phyloP scores from a whole-genome alignment of 441 rosid species.

The Pelargonium cotyledonis region DNA sequence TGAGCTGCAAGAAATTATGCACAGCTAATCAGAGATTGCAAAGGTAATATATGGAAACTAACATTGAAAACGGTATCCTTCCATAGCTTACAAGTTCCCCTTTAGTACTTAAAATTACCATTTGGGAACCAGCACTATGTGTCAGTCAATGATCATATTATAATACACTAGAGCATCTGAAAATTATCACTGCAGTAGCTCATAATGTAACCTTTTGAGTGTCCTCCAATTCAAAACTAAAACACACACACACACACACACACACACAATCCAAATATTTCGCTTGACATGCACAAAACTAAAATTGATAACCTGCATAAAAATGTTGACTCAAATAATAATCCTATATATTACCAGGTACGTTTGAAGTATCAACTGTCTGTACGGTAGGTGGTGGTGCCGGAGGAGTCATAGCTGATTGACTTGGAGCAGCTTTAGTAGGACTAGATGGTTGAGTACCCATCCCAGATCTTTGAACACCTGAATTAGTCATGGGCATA shows the following conservation, averaged over 20 bases:
- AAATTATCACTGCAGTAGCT: not conserved
- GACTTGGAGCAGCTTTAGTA: constrained; percentile 46
- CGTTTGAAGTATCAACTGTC: constrained; percentile 81
- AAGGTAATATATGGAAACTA: not conserved
- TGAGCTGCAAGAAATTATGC: constrained; percentile 48
- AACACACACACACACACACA: no score
- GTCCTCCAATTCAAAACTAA: not conserved
- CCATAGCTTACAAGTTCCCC: not conserved
- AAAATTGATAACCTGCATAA: not conserved
- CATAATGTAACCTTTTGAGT: not conserved
- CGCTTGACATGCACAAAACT: not conserved
- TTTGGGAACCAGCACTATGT: not conserved
- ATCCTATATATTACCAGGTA: constrained; percentile 57
- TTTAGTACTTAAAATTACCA: not conserved
- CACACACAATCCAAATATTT: no score
- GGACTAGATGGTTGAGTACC: constrained; percentile 74
- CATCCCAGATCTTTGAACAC: constrained; percentile 61
- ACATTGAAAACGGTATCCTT: not conserved
- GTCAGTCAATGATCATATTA: not conserved
- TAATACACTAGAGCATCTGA: not conserved
- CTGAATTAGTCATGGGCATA: constrained; percentile 52
- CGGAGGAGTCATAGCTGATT: constrained; percentile 54
- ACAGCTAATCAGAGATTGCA: not conserved
- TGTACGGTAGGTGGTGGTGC: constrained; percentile 90
- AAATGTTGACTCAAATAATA: not conserved